phyloP scores from a whole-genome alignment of 805 yeast species.

The Scheffersomyces lignosus region DNA sequence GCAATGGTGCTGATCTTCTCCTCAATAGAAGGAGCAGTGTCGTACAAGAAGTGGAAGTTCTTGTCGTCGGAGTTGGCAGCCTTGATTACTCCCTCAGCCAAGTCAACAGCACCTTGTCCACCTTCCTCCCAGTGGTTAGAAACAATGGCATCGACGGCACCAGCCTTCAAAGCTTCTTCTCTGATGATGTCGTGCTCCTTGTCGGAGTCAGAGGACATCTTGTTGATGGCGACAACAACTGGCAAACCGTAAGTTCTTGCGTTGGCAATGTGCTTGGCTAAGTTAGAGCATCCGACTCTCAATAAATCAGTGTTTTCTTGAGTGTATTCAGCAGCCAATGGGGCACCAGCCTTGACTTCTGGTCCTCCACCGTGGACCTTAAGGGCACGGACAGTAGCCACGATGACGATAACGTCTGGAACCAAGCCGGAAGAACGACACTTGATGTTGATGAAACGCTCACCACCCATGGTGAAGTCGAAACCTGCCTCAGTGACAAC shows the following conservation, averaged over 20 bases:
- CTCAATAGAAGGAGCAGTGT: slow-evolving; percentile 61
- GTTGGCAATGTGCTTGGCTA: slow-evolving; percentile 74
- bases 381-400: slow-evolving; percentile 82
- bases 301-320: slow-evolving; percentile 71
- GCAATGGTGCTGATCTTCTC: slow-evolving; percentile 69
- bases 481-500: slow-evolving; percentile 89
- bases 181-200: slow-evolving; percentile 68
- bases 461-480: slow-evolving; percentile 92
- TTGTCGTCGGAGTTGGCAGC: slow-evolving; percentile 52
- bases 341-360: slow-evolving; percentile 81
- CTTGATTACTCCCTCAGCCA: slow-evolving; percentile 69
- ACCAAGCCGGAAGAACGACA: slow-evolving; percentile 77
- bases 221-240: slow-evolving; percentile 80
- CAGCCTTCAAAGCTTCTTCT: slow-evolving; percentile 69
- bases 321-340: slow-evolving; percentile 71
- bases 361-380: slow-evolving; percentile 90
- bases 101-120: slow-evolving; percentile 75
- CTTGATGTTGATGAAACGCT: slow-evolving; percentile 78
- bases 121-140: slow-evolving; percentile 89
- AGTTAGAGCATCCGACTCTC: slow-evolving; percentile 67
- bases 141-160: slow-evolving; percentile 76
- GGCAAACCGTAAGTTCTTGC: slow-evolving; percentile 73
- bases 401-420: slow-evolving; percentile 78
- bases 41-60: slow-evolving; percentile 57
- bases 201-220: slow-evolving; percentile 70